These are phyloP conservation scores for Prunus mira DNA, from an alignment of 306 rosid species.

Conservation along the genomic window DNA sequence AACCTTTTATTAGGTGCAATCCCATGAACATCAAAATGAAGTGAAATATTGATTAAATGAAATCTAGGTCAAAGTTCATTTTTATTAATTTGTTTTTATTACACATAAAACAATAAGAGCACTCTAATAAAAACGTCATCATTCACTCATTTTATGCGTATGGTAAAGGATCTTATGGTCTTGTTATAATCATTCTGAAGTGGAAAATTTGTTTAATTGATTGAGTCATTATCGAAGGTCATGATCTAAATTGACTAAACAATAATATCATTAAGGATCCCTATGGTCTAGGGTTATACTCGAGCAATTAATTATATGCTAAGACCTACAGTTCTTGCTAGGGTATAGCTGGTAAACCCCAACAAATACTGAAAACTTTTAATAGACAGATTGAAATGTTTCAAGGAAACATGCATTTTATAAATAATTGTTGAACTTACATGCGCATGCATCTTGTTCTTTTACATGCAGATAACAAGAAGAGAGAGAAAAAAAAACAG, in stretches of 20 bases:
- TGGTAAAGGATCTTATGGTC: neutral
- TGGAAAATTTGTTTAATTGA: neutral
- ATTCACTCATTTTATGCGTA: too few species aligned
- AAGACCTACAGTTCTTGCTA: neutral
- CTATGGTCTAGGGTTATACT: neutral
- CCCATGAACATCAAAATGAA: too few species aligned
- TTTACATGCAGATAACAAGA: too few species aligned
- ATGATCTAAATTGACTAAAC: neutral
- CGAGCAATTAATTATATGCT: neutral
- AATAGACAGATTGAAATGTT: neutral
- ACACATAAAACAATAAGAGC: too few species aligned
- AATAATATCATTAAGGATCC: neutral
- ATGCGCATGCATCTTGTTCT: too few species aligned
- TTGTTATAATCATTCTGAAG: neutral
- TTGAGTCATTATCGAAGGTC: neutral
- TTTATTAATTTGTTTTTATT: too few species aligned
- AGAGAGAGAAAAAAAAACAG: neutral
- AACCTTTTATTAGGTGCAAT: too few species aligned
- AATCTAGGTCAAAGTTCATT: too few species aligned
- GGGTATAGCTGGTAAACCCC: neutral
- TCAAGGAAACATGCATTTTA: too few species aligned
- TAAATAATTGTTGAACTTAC: too few species aligned
- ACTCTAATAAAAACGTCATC: too few species aligned
- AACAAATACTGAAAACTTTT: neutral
- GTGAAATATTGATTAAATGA: too few species aligned